Evolutionary conservation across 1,139 yeast genomes (phyloP).

Genomic region (Hanseniaspora sp.): DNA sequence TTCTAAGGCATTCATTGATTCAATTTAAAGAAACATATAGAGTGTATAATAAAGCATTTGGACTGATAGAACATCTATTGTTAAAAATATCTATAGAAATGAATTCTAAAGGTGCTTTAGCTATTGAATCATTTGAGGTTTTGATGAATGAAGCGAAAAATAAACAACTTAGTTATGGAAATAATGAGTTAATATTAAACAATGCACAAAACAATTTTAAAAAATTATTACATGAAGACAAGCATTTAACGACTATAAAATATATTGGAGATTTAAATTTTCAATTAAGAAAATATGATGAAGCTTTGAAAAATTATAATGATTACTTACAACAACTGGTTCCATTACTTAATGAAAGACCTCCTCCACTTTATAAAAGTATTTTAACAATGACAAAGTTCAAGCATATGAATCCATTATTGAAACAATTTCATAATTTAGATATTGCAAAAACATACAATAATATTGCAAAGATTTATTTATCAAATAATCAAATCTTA

Average conservation of each 20-base stretch:
- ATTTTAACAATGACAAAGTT: neutral
- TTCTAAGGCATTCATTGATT: slow-evolving; percentile 55
- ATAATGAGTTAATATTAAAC: neutral
- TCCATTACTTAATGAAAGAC: slow-evolving; percentile 16
- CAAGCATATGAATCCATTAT: slow-evolving; percentile 9
- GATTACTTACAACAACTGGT: slow-evolving; percentile 37
- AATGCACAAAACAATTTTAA: slow-evolving; percentile 50
- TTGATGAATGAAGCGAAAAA: slow-evolving; percentile 29
- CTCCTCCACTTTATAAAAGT: slow-evolving; percentile 12
- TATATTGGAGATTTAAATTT: slow-evolving; percentile 63
- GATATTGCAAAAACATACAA: slow-evolving; percentile 11
- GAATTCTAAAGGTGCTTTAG: slow-evolving; percentile 72
- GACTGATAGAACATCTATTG: slow-evolving; percentile 55
- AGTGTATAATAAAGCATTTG: slow-evolving; percentile 43
- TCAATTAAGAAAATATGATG: slow-evolving; percentile 35
- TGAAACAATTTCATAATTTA: slow-evolving; percentile 1
- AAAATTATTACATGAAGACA: slow-evolving; percentile 44
- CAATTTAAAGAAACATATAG: slow-evolving; percentile 52
- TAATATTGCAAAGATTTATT: slow-evolving; percentile 11
- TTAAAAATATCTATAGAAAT: slow-evolving; percentile 73
- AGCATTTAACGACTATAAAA: slow-evolving; percentile 61
- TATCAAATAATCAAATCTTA: slow-evolving; percentile 13
- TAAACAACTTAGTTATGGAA: slow-evolving; percentile 41
- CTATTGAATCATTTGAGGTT: slow-evolving; percentile 57
- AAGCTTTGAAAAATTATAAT: slow-evolving; percentile 50